Base-by-base conservation (phyloP, 2,329 filamentous ascomycete genomes). In the Metarhizium guizhouense region DNA sequence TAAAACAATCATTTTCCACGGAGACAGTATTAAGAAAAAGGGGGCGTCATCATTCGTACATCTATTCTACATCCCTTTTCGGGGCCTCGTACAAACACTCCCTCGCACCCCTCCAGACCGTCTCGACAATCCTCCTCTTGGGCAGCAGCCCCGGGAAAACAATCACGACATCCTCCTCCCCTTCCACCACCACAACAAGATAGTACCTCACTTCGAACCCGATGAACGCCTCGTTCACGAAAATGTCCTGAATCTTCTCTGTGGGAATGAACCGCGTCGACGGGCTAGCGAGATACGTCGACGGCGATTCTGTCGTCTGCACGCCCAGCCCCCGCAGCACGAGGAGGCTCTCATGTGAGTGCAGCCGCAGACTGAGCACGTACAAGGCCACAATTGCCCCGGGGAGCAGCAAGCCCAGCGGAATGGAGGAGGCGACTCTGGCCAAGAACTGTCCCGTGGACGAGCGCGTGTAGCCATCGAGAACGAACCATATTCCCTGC, bases 141-240 rank as follows among this genome's bases (percentile, higher is more conserved):
- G 94, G 94, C 59, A 96, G 68, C 61, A 96, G 71, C 56, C 80
- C 81, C 3, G 93, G 93, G 68, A 99, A 99, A 3, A 97, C 91
- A n/a, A 99, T 93, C 0, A 97, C 88, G 4, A 95, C 81, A 61
- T 94, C 86, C 54, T 86, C 82, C 72, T 97, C 93, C 2, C 86
- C 91, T 63, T 95, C 88, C 18, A 97, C 90, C 54, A 97, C 87
- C 34, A 97, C 88, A 4, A 90, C 84, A 8, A 99, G 75, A 67
- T 96, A 96, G 67, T 93, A 95, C 45, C 86, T 77, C 40, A 97
- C 91, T 72, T 92, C 90, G 65, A 96, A 95, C 0, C 92, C 92
- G 56, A 83, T 84, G 71, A 97, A 97, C 3, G 92, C 94, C 75
- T 99, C 94, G 68, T 96, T 91, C 52, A 99, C 88, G 54, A 96